A percentile compares a stretch with the other conserved stretches of the same genome.
phyloP scores from a whole-genome alignment of 768 basidiomycete species.

The Leccinellum luteum region DNA sequence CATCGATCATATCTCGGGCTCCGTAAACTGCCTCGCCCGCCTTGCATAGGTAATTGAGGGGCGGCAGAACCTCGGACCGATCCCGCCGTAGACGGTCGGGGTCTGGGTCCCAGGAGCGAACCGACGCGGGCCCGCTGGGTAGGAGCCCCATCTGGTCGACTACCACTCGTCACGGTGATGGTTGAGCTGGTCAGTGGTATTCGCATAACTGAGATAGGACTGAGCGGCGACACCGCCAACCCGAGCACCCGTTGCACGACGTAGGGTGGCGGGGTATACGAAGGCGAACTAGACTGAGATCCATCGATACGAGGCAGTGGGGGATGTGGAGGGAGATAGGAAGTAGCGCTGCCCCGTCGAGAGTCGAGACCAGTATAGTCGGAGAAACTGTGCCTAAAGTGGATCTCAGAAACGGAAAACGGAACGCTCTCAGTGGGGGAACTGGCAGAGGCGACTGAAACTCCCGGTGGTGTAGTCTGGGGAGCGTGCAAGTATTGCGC shows the following conservation, averaged over 20 bases:
- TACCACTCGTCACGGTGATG: not conserved
- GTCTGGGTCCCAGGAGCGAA: slow-evolving; percentile 31
- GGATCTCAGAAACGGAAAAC: slow-evolving; percentile 52
- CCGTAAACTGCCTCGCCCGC: slow-evolving; percentile 23
- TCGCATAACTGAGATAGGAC: slow-evolving; percentile 1
- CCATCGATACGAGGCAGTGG: slow-evolving; percentile 33
- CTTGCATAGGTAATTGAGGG: slow-evolving; percentile 32
- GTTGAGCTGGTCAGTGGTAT: not conserved
- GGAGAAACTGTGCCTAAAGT: slow-evolving; percentile 43
- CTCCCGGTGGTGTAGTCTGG: slow-evolving; percentile 23
- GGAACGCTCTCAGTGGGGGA: slow-evolving; percentile 60
- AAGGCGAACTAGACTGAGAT: slow-evolving; percentile 16
- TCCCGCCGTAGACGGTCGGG: slow-evolving; percentile 21
- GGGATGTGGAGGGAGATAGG: slow-evolving; percentile 43
- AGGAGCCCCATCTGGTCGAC: not conserved
- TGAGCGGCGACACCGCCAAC: slow-evolving; percentile 23
- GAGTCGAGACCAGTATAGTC: slow-evolving; percentile 31
- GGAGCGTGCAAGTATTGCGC: slow-evolving; percentile 30
- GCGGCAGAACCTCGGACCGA: slow-evolving; percentile 17
- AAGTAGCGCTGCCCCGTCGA: slow-evolving; percentile 32
- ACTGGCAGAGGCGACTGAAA: slow-evolving; percentile 29
- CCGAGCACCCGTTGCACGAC: slow-evolving; percentile 34
- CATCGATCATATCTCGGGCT: slow-evolving; percentile 9
- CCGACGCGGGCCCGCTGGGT: slow-evolving; percentile 13
- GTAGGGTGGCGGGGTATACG: slow-evolving; percentile 26